These are phyloP conservation scores for Cyanidium caldarium DNA, from an alignment of 23 red algal species.

Conservation along the genomic window DNA sequence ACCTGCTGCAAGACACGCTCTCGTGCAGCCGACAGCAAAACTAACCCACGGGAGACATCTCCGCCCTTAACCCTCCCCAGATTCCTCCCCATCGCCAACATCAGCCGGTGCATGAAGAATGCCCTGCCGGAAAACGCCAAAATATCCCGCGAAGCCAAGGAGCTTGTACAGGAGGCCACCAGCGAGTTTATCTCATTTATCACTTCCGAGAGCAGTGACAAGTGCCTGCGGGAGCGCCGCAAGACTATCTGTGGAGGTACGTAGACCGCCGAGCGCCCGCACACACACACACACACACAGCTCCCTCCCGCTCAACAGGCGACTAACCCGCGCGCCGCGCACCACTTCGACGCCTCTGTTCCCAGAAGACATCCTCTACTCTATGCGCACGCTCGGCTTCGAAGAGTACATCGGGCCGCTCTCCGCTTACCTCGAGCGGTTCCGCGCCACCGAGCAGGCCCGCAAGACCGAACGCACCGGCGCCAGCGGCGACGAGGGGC, in stretches of 20 bases:
- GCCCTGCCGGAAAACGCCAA: conserved; percentile 73
- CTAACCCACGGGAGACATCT: too few species aligned
- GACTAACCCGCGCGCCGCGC: not conserved
- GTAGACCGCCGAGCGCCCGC: not conserved
- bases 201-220: conserved; percentile 91
- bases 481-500: too few species aligned
- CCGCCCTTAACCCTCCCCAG: too few species aligned
- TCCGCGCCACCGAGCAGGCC: not conserved
- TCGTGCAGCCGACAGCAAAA: too few species aligned
- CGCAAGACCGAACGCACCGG: too few species aligned
- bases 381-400: conserved; percentile 93
- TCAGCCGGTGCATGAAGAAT: conserved; percentile 77
- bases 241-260: conserved; percentile 82
- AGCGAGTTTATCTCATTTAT: conserved; percentile 97
- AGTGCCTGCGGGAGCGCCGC: conserved; percentile 85
- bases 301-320: not conserved
- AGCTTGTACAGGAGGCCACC: conserved; percentile 84
- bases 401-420: conserved; percentile 93
- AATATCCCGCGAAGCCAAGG: conserved; percentile 84
- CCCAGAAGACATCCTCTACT: conserved; percentile 81
- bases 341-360: not conserved
- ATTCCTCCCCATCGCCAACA: conserved; percentile 89
- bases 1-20: too few species aligned
- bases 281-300: not conserved
- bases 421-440: conserved; percentile 66